Percentiles rank a stretch among this genome's conserved stretches.
Evolutionary conservation across 2,329 filamentous ascomycete species (phyloP).

Genomic region (Trichophyton benhamiae): DNA sequence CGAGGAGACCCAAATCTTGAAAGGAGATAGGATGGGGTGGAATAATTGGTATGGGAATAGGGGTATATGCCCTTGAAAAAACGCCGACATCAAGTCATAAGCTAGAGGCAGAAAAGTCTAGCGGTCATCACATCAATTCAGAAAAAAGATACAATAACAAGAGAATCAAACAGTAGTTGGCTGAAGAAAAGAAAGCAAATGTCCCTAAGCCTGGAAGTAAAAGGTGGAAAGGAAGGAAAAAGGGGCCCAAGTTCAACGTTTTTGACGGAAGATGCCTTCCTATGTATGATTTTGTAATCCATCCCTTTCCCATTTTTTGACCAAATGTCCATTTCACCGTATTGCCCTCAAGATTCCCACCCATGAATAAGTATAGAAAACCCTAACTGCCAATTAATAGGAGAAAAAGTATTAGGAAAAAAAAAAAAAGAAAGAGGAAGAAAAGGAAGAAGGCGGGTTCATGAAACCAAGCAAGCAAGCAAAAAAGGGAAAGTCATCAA

Average conservation of each 20-base stretch:
- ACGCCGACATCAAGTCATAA: conserved; percentile 2
- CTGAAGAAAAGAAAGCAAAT: not conserved
- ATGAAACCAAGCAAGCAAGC: not conserved
- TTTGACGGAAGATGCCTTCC: not conserved
- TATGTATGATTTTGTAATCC: conserved; percentile 1
- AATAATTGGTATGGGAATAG: not conserved
- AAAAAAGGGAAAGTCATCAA: not conserved
- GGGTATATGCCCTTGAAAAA: not conserved
- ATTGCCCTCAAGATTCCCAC: not conserved
- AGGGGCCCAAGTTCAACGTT: not conserved
- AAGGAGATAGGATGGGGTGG: not conserved
- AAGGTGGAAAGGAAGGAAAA: not conserved
- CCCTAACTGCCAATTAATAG: conserved; percentile 1
- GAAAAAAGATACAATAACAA: not conserved
- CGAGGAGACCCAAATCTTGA: not conserved
- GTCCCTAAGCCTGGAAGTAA: not conserved
- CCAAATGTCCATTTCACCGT: conserved; percentile 3
- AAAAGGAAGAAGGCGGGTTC: not conserved
- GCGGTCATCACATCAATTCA: not conserved
- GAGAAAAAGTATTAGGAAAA: not conserved
- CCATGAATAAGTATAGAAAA: conserved; percentile 1
- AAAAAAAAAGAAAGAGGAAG: not conserved
- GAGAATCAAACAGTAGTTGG: not conserved
- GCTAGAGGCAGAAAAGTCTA: not conserved
- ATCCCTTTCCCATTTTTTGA: conserved; percentile 1